phyloP scores from a whole-genome alignment of 2,329 filamentous ascomycete species.

The Nemania serpens region DNA sequence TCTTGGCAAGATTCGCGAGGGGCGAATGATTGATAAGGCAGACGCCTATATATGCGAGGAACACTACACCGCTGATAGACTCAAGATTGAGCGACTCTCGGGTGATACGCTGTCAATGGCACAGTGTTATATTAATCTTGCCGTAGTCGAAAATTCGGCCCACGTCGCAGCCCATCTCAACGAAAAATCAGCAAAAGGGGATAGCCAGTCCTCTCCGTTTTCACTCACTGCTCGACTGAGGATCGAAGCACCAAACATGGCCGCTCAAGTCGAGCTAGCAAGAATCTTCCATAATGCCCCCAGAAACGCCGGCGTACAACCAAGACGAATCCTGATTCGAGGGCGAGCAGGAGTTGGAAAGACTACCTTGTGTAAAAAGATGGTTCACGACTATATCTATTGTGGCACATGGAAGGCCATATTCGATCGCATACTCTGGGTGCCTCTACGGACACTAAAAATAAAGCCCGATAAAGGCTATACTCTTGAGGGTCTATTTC shows the following conservation, averaged over 20 bases:
- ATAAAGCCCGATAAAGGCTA: not conserved
- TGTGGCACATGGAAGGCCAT: not conserved
- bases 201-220: not conserved
- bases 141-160: not conserved
- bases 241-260: not conserved
- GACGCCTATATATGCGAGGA: not conserved
- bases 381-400: conserved; percentile 6
- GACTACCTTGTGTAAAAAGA: conserved; percentile 20
- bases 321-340: conserved; percentile 8
- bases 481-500: not conserved
- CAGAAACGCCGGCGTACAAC: not conserved
- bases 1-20: not conserved
- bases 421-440: conserved; percentile 4
- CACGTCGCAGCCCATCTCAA: no score
- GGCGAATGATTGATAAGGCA: not conserved
- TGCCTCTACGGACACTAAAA: conserved; percentile 1
- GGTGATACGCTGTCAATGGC: not conserved
- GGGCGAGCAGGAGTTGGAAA: conserved; percentile 10
- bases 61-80: not conserved
- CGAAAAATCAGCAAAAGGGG: no score
- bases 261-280: not conserved
- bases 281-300: not conserved
- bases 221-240: not conserved
- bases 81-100: not conserved
- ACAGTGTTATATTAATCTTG: not conserved